Base-by-base conservation (phyloP, 2,329 filamentous ascomycete genomes). In the Paraconiothyrium sp. region DNA sequence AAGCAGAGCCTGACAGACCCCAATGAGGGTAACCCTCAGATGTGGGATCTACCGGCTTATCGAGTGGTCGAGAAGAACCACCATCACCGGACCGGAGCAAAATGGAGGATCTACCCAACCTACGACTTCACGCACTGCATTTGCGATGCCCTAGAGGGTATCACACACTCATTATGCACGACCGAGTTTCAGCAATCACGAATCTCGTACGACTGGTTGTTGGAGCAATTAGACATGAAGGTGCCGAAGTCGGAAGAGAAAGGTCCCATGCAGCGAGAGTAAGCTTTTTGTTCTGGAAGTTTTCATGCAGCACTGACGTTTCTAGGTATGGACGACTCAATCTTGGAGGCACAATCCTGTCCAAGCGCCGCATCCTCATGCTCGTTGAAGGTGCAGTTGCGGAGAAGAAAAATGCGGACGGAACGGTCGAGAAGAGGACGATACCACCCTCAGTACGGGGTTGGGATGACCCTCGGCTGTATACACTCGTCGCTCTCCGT, bases 41-140 rank as follows among this genome's bases (percentile, higher is more conserved):
- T 97, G 92, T 97, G 94, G 94, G 94, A 98, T 83, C 81, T 97
- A 57, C 92, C 92, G 1, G 94, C 94, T 16, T 98, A 97, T 79
- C 89, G 94, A 63, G 90, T 98, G 58, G 85, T 93, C 63, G 87
- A 90, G 72, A 89, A 92, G 70, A 83, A 83, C 63, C 85, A 89
- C 47, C 93, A 97, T 76, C 89, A 92, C 78, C 87, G 92, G 39
- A 97, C 94, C 0, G 92, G 92, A 34, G 83, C 87, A 66, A 89
- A 90, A 74, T 98, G 94, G 93, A 90, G 89, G 78, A 97, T 97
- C 65, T 97, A 97, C 77, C 95, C 95, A 0, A 96, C 94, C 0
- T 97, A 97, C 74, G 94, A 97, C 77, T 96, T 96, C 76, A 91
- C 91, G 0, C 92, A 96, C 82, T 97, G 92, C 78, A 84, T 97